Evolutionary conservation across 352 stramenopile genomes (phyloP).

Genomic region (Pythium aquatile): DNA sequence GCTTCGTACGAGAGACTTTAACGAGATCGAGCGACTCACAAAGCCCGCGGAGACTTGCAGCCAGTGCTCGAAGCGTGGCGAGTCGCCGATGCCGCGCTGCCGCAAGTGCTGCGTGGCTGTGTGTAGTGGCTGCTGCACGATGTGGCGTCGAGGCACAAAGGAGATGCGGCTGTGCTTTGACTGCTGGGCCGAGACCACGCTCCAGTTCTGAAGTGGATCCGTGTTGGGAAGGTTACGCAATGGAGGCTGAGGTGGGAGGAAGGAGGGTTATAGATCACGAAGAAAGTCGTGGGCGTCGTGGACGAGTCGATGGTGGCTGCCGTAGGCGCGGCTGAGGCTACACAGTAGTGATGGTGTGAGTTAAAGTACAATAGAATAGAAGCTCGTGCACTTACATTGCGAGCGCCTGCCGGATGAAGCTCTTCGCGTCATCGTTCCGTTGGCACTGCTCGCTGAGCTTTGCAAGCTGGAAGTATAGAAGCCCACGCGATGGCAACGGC

Average conservation of each 20-base stretch:
- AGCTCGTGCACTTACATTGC: conserved; percentile 8
- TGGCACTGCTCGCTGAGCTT: conserved; percentile 1
- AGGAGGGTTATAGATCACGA: not conserved
- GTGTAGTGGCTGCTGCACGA: conserved; percentile 16
- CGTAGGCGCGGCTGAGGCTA: conserved; percentile 18
- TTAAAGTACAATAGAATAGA: not conserved
- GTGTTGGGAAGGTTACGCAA: not conserved
- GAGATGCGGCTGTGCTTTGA: conserved; percentile 26
- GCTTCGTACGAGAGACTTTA: conserved; percentile 11
- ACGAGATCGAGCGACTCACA: conserved; percentile 11
- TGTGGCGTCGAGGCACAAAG: conserved; percentile 15
- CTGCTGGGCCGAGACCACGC: conserved; percentile 24
- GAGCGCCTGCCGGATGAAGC: conserved; percentile 15
- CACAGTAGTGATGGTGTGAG: not conserved
- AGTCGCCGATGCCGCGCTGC: conserved; percentile 2
- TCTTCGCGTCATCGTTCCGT: not conserved
- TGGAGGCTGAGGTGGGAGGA: not conserved
- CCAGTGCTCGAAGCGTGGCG: conserved; percentile 4
- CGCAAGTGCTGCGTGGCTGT: conserved; percentile 26
- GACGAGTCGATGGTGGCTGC: conserved; percentile 14
- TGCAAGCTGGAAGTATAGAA: conserved; percentile 23
- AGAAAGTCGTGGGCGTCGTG: conserved; percentile 7
- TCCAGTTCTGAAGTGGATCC: conserved; percentile 8
- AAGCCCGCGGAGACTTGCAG: conserved; percentile 6
- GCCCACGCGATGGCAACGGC: conserved; percentile 19